These are phyloP conservation scores for Mortierella sp. DNA, from an alignment of 371 early-diverging fungal species.

Conservation along the genomic window DNA sequence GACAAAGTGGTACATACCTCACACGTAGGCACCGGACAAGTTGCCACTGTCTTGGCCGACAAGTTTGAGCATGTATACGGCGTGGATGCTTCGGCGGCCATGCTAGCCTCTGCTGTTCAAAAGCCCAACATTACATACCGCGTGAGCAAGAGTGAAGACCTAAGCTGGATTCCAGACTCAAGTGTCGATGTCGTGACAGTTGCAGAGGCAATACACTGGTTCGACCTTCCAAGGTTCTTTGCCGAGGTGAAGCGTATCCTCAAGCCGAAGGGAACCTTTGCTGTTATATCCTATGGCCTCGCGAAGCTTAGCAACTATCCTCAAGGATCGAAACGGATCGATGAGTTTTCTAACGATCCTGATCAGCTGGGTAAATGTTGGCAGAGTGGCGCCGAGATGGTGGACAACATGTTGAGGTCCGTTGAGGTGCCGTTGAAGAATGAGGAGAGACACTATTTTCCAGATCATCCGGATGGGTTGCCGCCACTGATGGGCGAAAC, in stretches of 20 bases:
- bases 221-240: constrained; percentile 67
- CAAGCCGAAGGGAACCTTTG: constrained; percentile 73
- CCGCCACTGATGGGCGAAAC: constrained; percentile 51
- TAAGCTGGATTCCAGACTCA: constrained; percentile 41
- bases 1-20: too few relatives aligned
- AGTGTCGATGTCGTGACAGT: constrained; percentile 69
- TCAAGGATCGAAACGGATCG: constrained; percentile 47
- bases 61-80: constrained; percentile 63
- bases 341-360: constrained; percentile 45
- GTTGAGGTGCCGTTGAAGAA: constrained; percentile 52
- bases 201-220: constrained; percentile 76
- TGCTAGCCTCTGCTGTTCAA: constrained; percentile 59
- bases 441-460: constrained; percentile 56
- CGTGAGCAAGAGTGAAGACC: constrained; percentile 59
- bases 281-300: constrained; percentile 69
- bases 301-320: constrained; percentile 56
- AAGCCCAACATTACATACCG: constrained; percentile 63
- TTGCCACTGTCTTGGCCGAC: constrained; percentile 58
- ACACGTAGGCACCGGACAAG: constrained; percentile 58
- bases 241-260: constrained; percentile 73
- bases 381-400: constrained; percentile 44
- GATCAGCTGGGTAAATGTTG: constrained; percentile 54
- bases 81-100: constrained; percentile 60
- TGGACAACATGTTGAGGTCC: constrained; percentile 56
- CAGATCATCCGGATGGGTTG: constrained; percentile 9